These are phyloP conservation scores for Tolypocladium tropicale DNA, from an alignment of 2,329 filamentous ascomycete genomes.

Conservation along the genomic window DNA sequence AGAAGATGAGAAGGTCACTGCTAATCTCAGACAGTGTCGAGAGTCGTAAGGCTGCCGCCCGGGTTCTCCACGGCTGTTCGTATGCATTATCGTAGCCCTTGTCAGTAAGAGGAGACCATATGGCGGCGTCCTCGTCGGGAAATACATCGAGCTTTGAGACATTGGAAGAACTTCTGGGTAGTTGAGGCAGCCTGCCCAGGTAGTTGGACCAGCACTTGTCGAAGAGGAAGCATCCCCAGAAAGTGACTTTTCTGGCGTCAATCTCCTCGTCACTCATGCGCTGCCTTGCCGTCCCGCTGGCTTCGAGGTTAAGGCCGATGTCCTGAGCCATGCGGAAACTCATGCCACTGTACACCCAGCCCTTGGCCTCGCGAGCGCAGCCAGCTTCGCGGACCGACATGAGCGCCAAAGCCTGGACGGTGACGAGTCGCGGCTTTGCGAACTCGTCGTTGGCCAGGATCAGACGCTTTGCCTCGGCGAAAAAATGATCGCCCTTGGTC, in stretches of 20 bases:
- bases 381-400: conserved; percentile 97
- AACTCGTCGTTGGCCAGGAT: conserved; percentile 90
- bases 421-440: conserved; percentile 77
- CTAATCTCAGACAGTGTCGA: conserved; percentile 85
- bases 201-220: conserved; percentile 99
- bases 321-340: conserved; percentile 96
- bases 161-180: conserved; percentile 69
- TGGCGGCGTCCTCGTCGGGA: conserved; percentile 73
- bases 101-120: conserved; percentile 86
- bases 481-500: conserved; percentile 93
- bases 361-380: conserved; percentile 86
- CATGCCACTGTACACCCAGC: conserved; percentile 98
- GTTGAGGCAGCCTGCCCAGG: conserved; percentile 78
- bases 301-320: conserved; percentile 80
- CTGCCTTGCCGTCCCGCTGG: conserved; percentile 51
- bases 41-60: conserved; percentile 73
- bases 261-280: conserved; percentile 69
- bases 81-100: conserved; percentile 62
- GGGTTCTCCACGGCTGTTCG: conserved; percentile 71
- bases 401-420: conserved; percentile 83
- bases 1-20: conserved; percentile 77
- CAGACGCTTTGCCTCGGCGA: conserved; percentile 81
- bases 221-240: conserved; percentile 97
- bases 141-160: conserved; percentile 88
- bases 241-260: conserved; percentile 82